Evolutionary conservation across 805 yeast species (phyloP), one percentile per base, ranked within the genome.

Genomic region (Saturnispora gosingensis): DNA sequence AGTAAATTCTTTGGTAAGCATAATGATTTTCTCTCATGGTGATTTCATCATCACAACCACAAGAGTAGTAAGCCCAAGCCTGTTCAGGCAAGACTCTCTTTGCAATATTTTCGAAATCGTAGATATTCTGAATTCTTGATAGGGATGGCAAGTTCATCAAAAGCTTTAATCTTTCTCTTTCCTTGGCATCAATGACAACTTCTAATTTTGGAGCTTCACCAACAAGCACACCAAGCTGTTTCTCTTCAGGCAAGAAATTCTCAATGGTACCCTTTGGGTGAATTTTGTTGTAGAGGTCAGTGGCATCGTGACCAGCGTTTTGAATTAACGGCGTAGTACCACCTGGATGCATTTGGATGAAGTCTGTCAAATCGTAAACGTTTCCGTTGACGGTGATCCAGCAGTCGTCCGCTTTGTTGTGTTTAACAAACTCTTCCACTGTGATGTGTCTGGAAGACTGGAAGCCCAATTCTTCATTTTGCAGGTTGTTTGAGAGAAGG

Each of bases 31-130:
- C 96, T 59, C 98, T 77, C 60, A 86, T 64, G 1, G 96, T 78
- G 58, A 90, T 79, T 70, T 90, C 98, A 66, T 90, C 97, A 67
- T 90, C 97, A 20, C 96, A 78, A 11, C 91, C 98, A 35, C 89
- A 80, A 3, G 95, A 84, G 64, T 89, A 90, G 67, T 91, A 91
- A 18, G 91, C 91, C 93, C 97, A 86, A 0, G 93, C 97, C 28
- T 78, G 76, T 51, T 80, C 81, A 25, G 85, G 76, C 74, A 91
- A 72, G 34, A 87, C 83, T 54, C 81, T 78, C 46, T 88, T 74
- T 2, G 97, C 97, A 45, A 91, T 81, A 59, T 78, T 77, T 67
- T 90, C 98, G 61, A 90, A 89, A 66, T 90, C 98, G 59, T 81
- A 82, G 55, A 89, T 62, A 61, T 91, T 91, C 64, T 82, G 79